Base-by-base conservation (phyloP, 345 rosid species). In the Viola odorata region DNA sequence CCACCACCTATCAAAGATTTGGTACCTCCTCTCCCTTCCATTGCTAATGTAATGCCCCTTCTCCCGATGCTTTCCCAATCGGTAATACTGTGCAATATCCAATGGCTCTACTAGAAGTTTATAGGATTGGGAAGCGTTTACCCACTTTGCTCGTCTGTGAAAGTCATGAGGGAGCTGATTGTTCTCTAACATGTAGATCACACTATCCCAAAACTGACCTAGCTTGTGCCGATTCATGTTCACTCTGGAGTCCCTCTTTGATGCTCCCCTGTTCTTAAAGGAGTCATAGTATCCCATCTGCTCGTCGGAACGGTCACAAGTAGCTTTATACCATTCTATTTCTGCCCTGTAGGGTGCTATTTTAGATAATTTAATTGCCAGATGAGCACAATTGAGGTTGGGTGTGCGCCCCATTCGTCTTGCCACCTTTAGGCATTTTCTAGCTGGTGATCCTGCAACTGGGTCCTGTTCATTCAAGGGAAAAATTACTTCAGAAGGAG, bases 11-110 rank as follows among this genome's bases (percentile, higher is more conserved):
- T 90, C 97, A 0, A 90, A 78, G 16, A 82, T 77, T 66, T 58
- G 73, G 57, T 87, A 90, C 72, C 99, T 86, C 74, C 82, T 84
- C 39, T 63, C 80, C 56, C 99, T 83, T 58, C 91, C 89, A 36
- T 71, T 58, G 58, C 58, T 52, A 8, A 75, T 60, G 76, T 94
- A 94, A 64, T 86, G 91, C 0, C 78, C 80, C 38, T 51, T 74
- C 5, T 1, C 39, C 0, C 0, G 64, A 65, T 76, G 74, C 62
- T 0, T 49, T 4, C 68, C 82, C 5, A 41, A 41, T 10, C 78
- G 72, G 58, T 94, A 88, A 61, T 87, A 90, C 11, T 65, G 63
- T 0, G 97, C 91, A 3, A 94, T 88, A 62, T 94, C 99, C 37
- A 90, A 64, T 55, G 91, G 97, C 70, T 94, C 88, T 1, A 80